A percentile compares a stretch with the other conserved stretches of the same genome.
Evolutionary conservation across 306 rosid species (phyloP).

Genomic region (Fagus crenata): DNA sequence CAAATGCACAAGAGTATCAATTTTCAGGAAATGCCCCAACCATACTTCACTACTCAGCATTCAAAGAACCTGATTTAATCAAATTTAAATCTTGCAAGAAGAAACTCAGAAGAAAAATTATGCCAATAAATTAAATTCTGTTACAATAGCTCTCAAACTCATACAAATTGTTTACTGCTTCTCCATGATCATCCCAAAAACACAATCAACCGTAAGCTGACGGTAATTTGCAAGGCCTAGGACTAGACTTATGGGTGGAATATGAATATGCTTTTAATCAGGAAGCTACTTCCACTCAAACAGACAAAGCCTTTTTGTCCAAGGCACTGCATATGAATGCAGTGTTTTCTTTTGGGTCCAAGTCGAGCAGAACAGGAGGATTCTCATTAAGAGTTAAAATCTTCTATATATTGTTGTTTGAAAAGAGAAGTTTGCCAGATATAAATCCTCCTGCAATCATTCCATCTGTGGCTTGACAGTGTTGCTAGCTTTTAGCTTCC

Average conservation of each 20-base stretch:
- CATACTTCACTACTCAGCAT: neutral
- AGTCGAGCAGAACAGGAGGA: neutral
- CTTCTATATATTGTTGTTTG: neutral
- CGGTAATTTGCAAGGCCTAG: neutral
- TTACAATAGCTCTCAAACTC: neutral
- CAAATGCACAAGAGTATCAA: too few relatives aligned
- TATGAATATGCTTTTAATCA: neutral
- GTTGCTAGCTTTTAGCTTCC: neutral
- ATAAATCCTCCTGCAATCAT: neutral
- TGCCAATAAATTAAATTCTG: neutral
- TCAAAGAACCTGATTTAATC: neutral
- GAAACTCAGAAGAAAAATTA: neutral
- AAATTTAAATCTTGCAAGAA: neutral
- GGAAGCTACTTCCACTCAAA: neutral
- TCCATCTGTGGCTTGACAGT: neutral
- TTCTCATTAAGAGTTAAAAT: neutral
- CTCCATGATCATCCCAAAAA: neutral
- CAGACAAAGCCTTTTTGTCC: neutral
- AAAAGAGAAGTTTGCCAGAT: accelerated
- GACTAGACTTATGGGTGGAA: neutral
- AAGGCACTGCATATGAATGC: neutral
- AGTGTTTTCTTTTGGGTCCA: neutral
- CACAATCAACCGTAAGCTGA: neutral
- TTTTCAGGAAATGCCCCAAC: neutral
- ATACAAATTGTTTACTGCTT: neutral